Percentiles rank a stretch among this genome's conserved stretches.
phyloP scores from a whole-genome alignment of 1,284 basidiomycete genomes.

The Schizophyllum amplum region DNA sequence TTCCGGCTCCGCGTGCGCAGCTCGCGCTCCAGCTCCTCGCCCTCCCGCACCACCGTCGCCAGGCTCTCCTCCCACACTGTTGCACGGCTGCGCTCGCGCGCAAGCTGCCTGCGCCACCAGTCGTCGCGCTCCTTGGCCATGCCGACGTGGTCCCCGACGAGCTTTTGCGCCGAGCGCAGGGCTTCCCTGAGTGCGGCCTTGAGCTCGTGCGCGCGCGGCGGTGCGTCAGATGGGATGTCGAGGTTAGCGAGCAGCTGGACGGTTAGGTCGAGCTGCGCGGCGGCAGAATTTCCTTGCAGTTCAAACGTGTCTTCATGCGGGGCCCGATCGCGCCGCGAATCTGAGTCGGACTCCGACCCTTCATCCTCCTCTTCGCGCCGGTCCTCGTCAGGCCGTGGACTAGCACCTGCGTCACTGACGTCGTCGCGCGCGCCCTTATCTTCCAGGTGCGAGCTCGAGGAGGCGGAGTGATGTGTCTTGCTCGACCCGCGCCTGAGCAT shows the following conservation, averaged over 20 bases:
- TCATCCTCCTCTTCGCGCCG: conserved; percentile 7
- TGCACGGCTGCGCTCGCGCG: conserved; percentile 61
- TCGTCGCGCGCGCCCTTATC: not conserved
- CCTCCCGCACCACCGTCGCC: conserved; percentile 78
- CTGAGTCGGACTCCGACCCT: conserved; percentile 1
- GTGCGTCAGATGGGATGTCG: conserved; percentile 24
- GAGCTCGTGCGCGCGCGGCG: conserved; percentile 31
- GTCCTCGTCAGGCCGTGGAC: conserved; percentile 2
- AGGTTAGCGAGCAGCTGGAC: conserved; percentile 57
- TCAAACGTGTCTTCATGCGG: conserved; percentile 68
- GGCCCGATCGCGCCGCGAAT: conserved; percentile 6
- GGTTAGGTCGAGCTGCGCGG: conserved; percentile 77
- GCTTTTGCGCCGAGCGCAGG: conserved; percentile 28
- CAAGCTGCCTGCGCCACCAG: conserved; percentile 62
- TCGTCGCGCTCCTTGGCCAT: conserved; percentile 80
- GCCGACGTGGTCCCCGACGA: conserved; percentile 24
- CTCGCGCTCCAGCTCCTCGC: conserved; percentile 80
- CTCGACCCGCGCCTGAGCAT: not conserved
- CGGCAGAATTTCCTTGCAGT: conserved; percentile 66
- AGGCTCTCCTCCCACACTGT: conserved; percentile 89
- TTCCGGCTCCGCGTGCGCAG: conserved; percentile 53
- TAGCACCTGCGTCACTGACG: conserved; percentile 2
- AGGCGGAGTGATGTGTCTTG: not conserved
- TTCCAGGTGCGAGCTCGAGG: conserved; percentile 1
- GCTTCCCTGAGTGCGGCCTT: conserved; percentile 48